phyloP scores from a whole-genome alignment of 2,329 filamentous ascomycete genomes.

The Stagonosporopsis tanaceti region DNA sequence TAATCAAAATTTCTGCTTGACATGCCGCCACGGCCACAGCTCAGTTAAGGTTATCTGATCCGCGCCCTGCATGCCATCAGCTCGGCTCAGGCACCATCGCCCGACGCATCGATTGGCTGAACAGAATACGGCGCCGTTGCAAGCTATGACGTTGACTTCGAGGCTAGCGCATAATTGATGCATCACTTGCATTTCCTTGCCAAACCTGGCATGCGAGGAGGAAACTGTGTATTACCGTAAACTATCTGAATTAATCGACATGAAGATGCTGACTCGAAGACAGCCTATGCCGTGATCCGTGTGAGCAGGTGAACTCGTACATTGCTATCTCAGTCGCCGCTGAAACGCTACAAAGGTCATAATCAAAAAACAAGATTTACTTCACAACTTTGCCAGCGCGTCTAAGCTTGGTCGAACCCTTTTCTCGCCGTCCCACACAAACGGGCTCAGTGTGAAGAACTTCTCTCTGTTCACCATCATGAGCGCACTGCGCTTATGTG shows the following conservation, averaged over 20 bases:
- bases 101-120: conserved; percentile 8
- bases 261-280: not conserved
- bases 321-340: not conserved
- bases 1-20: conserved; percentile 26
- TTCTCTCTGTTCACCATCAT: conserved; percentile 70
- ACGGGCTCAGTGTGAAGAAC: conserved; percentile 73
- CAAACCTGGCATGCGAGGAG: not conserved
- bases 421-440: conserved; percentile 52
- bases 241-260: not conserved
- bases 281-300: not conserved
- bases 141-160: conserved; percentile 21
- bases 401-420: conserved; percentile 47
- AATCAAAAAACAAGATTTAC: not conserved
- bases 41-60: conserved; percentile 47
- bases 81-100: not conserved
- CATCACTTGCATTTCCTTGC: not conserved
- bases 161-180: not conserved
- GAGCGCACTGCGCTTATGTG: conserved; percentile 74
- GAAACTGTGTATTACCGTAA: conserved; percentile 10
- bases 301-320: not conserved
- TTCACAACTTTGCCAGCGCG: conserved; percentile 43
- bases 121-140: not conserved
- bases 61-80: conserved; percentile 32
- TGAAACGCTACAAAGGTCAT: conserved; percentile 4
- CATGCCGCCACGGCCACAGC: conserved; percentile 21